Conservation (phyloP, 2,329 filamentous ascomycete genomes). For the Colletotrichum eremochloae region DNA sequence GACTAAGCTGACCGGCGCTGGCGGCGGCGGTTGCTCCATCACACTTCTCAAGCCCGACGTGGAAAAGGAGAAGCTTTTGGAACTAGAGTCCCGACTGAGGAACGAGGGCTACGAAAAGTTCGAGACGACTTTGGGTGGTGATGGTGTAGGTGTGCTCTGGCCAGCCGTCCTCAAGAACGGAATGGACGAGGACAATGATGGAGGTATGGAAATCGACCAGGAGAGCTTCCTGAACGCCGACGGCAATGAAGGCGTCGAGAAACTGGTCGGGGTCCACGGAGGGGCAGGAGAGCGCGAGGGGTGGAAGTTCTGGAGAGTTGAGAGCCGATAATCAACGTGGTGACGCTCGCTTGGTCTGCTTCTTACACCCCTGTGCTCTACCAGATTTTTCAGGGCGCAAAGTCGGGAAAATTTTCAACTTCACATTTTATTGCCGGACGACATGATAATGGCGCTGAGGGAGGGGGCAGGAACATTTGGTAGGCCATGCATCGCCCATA, state of each 20-base stretch:
- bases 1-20: conserved; percentile 97
- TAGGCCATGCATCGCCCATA: not conserved
- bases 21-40: conserved; percentile 95
- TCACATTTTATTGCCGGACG: conserved; percentile 20
- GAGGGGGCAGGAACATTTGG: conserved; percentile 18
- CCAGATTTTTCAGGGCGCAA: conserved; percentile 15
- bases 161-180: conserved; percentile 91
- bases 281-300: conserved; percentile 78
- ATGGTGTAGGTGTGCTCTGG: conserved; percentile 94
- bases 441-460: conserved; percentile 31
- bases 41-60: conserved; percentile 83
- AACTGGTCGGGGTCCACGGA: conserved; percentile 83
- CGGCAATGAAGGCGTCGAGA: conserved; percentile 85
- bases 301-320: conserved; percentile 88
- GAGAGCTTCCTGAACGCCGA: conserved; percentile 86
- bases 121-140: conserved; percentile 89
- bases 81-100: conserved; percentile 75
- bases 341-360: conserved; percentile 14
- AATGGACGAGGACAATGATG: conserved; percentile 80
- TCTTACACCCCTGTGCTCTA: conserved; percentile 1
- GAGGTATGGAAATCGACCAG: conserved; percentile 92
- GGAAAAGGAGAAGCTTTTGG: conserved; percentile 66
- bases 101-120: conserved; percentile 86
- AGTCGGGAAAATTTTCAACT: conserved; percentile 9
- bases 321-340: conserved; percentile 53